Evolutionary conservation across 2,329 filamentous ascomycete genomes (phyloP), one percentile per base, ranked within the genome.

Genomic region (Colletotrichum cuscutae): DNA sequence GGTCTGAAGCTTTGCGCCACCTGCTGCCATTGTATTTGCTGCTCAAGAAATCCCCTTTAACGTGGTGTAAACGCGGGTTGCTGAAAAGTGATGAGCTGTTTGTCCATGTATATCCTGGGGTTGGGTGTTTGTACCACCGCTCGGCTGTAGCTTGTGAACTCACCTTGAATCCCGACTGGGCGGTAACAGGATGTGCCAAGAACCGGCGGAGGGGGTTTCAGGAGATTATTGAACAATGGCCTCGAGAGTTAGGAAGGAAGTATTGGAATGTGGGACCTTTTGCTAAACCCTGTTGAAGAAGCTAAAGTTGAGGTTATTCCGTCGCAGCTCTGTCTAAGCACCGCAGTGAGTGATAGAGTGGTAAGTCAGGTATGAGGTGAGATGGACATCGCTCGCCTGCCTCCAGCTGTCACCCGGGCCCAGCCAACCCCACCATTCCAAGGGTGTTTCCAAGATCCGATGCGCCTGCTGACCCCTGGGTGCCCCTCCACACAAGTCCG

Each of bases 391-490:
- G 59, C 15, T 46, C 69, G 22, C 54, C 28, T 11, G n/a, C 9
- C 30, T 32, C 30, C 9, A 32, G 30, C 30, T 46, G 58, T 69
- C 58, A 49, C 54, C 24, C 60, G 54, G 70, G 15, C 54, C 54
- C 46, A 54, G 60, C 30, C 60, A 57, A 70, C 70, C 70, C 70
- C 66, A 72, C 70, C 67, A 72, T 65, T 49, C 70, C 70, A 69
- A 61, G 60, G 54, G 60, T 61, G 66, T 70, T 72, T 72, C 70
- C 70, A 72, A 72, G 70, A 72, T 72, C 65, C 54, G 70, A 72
- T 42, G 59, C 66, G 60, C 46, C 70, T 63, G 70, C 70, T 70
- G 59, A 72, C 66, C 66, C 70, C 54, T 54, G 64, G 28, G 28
- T 57, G 49, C 54, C 49, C 61, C 66, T 70, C 70, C 66, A 72